Evolutionary conservation across 176 grass and related monocot species (phyloP), one percentile per base, ranked within the genome.

Genomic region (Triticum urartu): DNA sequence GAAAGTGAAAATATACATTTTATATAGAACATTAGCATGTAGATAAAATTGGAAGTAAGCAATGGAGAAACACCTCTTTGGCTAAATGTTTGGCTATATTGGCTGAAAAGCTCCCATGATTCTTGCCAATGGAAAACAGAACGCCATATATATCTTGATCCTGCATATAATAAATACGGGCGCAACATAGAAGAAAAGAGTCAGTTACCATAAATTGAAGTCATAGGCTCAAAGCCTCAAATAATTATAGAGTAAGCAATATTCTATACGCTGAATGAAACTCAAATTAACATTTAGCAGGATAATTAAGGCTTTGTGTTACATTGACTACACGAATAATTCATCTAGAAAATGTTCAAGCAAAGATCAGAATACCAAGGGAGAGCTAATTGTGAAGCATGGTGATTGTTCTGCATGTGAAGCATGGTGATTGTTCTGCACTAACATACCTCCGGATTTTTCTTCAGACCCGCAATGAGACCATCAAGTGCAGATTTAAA

Each of bases 111-210:
- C 45, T 91, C 56, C 61, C 83, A 85, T 95, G 94, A 73, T 88
- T 94, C 82, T 94, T 92, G 84, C 97, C 92, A 17, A 98, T 61
- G 82, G 79, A 94, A 89, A 91, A 92, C 79, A 98, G 81, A 87
- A 89, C 78, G 85, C 72, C 72, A 45, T 91, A 96, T 88, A 94
- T 85, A 79, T 91, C 97, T 85, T 93, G 89, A 86, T 98, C 97
- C 85, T 98, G 76, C 88, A 91, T 85, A 78, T 81, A 90, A 92
- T 68, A 67, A 81, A 88, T 11, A 90, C 3, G 75, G 21, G 83
- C 60, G 76, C 62, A 79, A 22, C 20, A 83, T 70, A 74, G 74
- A 78, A 93, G 21, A 77, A 72, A 90, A 66, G 33, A 4, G 40
- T 78, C 62, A 62, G 83, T 58, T 82, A 59, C 47, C 81, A 13